phyloP scores from a whole-genome alignment of 2,329 filamentous ascomycete species.

The Exophiala aquamarina region DNA sequence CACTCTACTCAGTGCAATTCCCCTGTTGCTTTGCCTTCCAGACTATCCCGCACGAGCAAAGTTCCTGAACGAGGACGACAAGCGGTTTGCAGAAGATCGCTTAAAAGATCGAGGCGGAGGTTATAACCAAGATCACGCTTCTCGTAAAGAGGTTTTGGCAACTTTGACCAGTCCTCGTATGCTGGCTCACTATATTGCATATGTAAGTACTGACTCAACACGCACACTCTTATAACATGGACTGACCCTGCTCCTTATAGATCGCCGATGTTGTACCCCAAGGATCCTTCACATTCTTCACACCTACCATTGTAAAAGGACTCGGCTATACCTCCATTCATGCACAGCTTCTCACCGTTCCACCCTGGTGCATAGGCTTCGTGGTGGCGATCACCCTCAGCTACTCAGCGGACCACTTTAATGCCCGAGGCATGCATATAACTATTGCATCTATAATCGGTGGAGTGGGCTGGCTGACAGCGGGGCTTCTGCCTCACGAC shows the following conservation, averaged over 20 bases:
- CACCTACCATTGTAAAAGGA: conserved; percentile 24
- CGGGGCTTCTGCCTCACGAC: conserved; percentile 61
- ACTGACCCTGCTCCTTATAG: conserved; percentile 3
- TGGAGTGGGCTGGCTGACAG: conserved; percentile 60
- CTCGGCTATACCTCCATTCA: conserved; percentile 27
- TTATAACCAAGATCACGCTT: conserved; percentile 21
- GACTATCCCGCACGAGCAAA: conserved; percentile 44
- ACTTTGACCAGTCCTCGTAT: conserved; percentile 24
- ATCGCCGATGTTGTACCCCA: conserved; percentile 25
- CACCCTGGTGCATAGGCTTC: conserved; percentile 25
- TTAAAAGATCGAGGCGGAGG: conserved; percentile 43
- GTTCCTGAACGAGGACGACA: conserved; percentile 46
- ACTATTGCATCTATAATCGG: conserved; percentile 52
- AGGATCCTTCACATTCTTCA: conserved; percentile 25
- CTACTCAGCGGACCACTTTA: conserved; percentile 21
- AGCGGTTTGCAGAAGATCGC: conserved; percentile 43
- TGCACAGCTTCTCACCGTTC: conserved; percentile 31
- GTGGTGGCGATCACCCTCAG: conserved; percentile 21
- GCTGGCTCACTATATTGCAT: conserved; percentile 26
- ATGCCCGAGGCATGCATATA: conserved; percentile 50
- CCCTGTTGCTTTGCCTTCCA: conserved; percentile 45
- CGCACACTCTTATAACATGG: neutral
- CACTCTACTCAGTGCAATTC: conserved; percentile 35
- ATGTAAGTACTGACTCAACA: conserved; percentile 12
- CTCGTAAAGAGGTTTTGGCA: conserved; percentile 14